Percentiles rank a stretch among this genome's conserved stretches.
These are phyloP conservation scores for Magnusiomyces magnusii DNA, from an alignment of 1,139 yeast genomes.

Conservation along the genomic window DNA sequence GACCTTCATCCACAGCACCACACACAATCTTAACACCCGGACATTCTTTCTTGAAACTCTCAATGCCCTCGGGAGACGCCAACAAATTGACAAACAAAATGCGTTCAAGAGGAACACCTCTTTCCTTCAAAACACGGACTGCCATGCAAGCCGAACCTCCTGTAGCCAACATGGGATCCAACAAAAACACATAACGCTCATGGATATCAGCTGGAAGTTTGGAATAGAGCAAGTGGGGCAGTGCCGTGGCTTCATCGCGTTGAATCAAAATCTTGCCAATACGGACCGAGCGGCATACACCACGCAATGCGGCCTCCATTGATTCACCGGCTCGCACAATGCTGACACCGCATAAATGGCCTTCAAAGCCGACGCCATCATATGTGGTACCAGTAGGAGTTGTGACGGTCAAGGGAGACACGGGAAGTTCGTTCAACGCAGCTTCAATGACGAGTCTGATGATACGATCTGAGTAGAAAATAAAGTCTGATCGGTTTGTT, in stretches of 20 bases:
- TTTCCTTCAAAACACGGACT: conserved; percentile 73
- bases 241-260: conserved; percentile 89
- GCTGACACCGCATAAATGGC: conserved; percentile 95
- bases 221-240: conserved; percentile 58
- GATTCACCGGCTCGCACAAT: conserved; percentile 98
- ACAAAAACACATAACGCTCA: conserved; percentile 76
- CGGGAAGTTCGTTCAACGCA: conserved; percentile 89
- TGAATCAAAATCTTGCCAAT: conserved; percentile 94
- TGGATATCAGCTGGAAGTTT: conserved; percentile 88
- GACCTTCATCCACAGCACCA: conserved; percentile 81
- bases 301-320: conserved; percentile 97
- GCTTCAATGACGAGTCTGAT: conserved; percentile 89
- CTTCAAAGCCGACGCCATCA: conserved; percentile 75
- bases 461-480: conserved; percentile 90
- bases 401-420: conserved; percentile 52
- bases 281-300: conserved; percentile 91
- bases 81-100: conserved; percentile 83
- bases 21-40: conserved; percentile 86
- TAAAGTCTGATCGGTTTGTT: conserved; percentile 84
- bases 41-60: conserved; percentile 64
- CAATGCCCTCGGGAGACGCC: conserved; percentile 92
- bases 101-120: conserved; percentile 83
- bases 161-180: conserved; percentile 97
- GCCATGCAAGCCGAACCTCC: conserved; percentile 99
- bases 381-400: conserved; percentile 73